phyloP scores from a whole-genome alignment of 305 asterid genomes.

The Lippia alba region DNA sequence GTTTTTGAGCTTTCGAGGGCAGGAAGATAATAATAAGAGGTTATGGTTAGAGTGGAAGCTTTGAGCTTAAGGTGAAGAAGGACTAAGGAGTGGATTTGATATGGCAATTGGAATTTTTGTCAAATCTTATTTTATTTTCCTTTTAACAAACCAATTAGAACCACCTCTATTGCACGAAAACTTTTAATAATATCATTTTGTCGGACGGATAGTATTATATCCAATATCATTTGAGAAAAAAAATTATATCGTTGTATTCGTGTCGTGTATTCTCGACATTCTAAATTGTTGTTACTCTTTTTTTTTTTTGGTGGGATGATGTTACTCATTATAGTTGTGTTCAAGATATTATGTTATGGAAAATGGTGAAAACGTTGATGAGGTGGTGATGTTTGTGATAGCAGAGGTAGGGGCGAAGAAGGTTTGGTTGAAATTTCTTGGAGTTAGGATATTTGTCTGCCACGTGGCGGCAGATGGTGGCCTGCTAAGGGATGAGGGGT shows the following conservation, averaged over 20 bases:
- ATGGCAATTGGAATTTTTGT: conserved; percentile 4
- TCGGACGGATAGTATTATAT: too few species aligned
- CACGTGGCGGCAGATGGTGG: conserved; percentile 28
- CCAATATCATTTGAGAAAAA: too few species aligned
- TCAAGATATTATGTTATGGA: not conserved
- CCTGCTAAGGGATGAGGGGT: conserved; percentile 25
- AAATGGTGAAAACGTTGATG: conserved; percentile 11
- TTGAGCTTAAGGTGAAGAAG: conserved; percentile 37
- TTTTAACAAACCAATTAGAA: not conserved
- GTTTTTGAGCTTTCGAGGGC: not conserved
- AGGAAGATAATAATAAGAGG: conserved; percentile 36
- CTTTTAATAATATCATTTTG: too few species aligned
- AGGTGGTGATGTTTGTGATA: conserved; percentile 11
- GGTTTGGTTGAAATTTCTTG: conserved; percentile 19
- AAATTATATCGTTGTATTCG: too few species aligned
- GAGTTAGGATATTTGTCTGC: conserved; percentile 26
- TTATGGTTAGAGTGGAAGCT: conserved; percentile 34
- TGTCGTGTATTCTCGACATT: too few species aligned
- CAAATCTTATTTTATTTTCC: not conserved
- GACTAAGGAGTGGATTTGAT: conserved; percentile 18
- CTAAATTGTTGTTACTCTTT: too few species aligned
- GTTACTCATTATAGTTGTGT: not conserved
- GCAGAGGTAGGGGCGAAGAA: not conserved
- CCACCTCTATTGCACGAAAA: too few species aligned
- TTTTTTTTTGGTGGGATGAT: too few species aligned